Conservation (phyloP, 2,329 filamentous ascomycete genomes). For the Clarireedia paspali region DNA sequence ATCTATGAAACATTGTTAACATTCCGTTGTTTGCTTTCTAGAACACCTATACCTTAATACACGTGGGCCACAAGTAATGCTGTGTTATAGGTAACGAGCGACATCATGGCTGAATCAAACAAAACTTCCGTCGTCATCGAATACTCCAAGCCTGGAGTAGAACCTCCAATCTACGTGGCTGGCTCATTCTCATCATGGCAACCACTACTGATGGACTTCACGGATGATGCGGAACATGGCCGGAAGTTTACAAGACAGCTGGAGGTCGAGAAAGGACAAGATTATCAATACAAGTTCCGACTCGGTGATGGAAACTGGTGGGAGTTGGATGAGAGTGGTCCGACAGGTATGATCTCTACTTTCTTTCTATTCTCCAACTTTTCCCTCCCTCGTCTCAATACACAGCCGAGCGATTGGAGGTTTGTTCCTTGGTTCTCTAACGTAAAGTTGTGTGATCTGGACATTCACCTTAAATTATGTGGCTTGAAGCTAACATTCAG, state of each 20-base stretch:
- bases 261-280: constrained; percentile 44
- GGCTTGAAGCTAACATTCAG: constrained; percentile 1
- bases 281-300: constrained; percentile 70
- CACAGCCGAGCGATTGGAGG: too few relatives aligned
- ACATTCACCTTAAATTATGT: neutral
- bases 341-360: constrained; percentile 42
- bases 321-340: constrained; percentile 55
- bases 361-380: neutral
- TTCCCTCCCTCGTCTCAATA: neutral
- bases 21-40: neutral
- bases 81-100: neutral
- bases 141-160: constrained; percentile 50
- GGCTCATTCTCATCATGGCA: constrained; percentile 65
- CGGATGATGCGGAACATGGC: constrained; percentile 38
- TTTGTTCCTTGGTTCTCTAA: too few relatives aligned
- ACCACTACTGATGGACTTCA: constrained; percentile 55
- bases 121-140: constrained; percentile 36
- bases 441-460: too few relatives aligned
- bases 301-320: constrained; percentile 62
- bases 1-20: neutral
- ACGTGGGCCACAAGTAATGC: neutral
- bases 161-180: constrained; percentile 63
- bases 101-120: constrained; percentile 4
- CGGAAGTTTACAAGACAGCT: constrained; percentile 52
- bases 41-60: too few relatives aligned